Percentiles rank a stretch among this genome's conserved stretches.
These are phyloP conservation scores for Aspergillus hortae DNA, from an alignment of 2,329 filamentous ascomycete species.

Conservation along the genomic window DNA sequence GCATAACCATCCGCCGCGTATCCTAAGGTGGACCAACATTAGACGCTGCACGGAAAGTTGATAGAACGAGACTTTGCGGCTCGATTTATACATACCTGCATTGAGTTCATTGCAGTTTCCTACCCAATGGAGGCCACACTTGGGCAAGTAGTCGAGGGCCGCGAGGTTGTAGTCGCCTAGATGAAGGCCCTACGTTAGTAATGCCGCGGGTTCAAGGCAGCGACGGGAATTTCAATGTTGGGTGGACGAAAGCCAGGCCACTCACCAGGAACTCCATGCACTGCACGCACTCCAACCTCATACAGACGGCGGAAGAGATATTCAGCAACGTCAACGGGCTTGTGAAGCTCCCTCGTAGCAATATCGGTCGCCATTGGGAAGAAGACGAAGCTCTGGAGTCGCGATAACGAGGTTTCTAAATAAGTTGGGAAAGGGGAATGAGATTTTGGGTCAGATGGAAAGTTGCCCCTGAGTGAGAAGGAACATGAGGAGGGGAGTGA, in stretches of 20 bases:
- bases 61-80: neutral
- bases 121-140: slow-evolving; percentile 54
- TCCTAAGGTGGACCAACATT: slow-evolving; percentile 34
- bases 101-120: slow-evolving; percentile 62
- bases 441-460: neutral
- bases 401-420: neutral
- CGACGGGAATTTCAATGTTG: too few species aligned
- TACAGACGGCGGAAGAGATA: slow-evolving; percentile 50
- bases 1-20: slow-evolving; percentile 81
- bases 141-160: slow-evolving; percentile 56
- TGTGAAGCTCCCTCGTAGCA: slow-evolving; percentile 41
- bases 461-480: neutral
- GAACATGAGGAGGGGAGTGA: neutral
- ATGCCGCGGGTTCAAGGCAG: too few species aligned
- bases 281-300: slow-evolving; percentile 47
- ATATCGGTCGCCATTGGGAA: slow-evolving; percentile 40
- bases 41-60: neutral
- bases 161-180: slow-evolving; percentile 65
- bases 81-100: slow-evolving; percentile 40
- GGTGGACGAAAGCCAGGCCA: slow-evolving; percentile 25
- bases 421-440: neutral
- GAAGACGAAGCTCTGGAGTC: neutral
- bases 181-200: neutral
- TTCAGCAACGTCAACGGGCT: slow-evolving; percentile 44
- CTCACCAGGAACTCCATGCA: slow-evolving; percentile 53